A percentile compares a stretch with the other conserved stretches of the same genome.
These are phyloP conservation scores for Tetrahymena malaccensis DNA, from an alignment of 73 alveolate genomes.

Conservation along the genomic window DNA sequence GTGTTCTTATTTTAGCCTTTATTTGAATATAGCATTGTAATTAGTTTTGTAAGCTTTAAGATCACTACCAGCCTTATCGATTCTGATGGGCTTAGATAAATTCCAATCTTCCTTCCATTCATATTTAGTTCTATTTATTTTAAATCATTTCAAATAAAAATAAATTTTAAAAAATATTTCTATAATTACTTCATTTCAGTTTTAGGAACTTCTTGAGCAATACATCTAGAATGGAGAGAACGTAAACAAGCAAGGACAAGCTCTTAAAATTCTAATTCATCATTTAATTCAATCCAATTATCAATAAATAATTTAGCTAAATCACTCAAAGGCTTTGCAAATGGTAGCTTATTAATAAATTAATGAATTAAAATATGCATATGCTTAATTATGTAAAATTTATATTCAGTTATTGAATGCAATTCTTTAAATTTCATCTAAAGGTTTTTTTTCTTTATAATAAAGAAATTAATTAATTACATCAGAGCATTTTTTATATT, in stretches of 20 bases:
- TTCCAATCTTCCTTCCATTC: slow-evolving; percentile 37
- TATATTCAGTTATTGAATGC: no score
- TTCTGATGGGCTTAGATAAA: slow-evolving; percentile 23
- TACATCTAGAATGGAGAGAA: slow-evolving; percentile 11
- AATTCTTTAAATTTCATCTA: no score
- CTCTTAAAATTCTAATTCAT: slow-evolving; percentile 34
- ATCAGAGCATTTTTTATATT: slow-evolving; percentile 36
- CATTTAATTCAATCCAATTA: slow-evolving; percentile 39
- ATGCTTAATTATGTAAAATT: no score
- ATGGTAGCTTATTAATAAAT: not conserved
- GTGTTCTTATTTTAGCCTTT: slow-evolving; percentile 30
- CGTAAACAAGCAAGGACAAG: slow-evolving; percentile 21
- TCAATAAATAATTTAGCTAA: slow-evolving; percentile 27
- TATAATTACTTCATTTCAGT: slow-evolving; percentile 26
- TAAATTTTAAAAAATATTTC: no score
- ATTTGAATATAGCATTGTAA: slow-evolving; percentile 37
- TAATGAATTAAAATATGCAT: not conserved
- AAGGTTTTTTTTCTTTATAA: not conserved
- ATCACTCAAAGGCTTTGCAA: slow-evolving; percentile 25
- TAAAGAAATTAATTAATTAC: not conserved
- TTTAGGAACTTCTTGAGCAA: slow-evolving; percentile 33
- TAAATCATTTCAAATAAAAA: no score
- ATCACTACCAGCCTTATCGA: slow-evolving; percentile 39
- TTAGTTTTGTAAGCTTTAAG: slow-evolving; percentile 27
- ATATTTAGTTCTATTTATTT: not conserved